Conservation (phyloP, 805 yeast species). For the Metahyphopichia silvanorum region DNA sequence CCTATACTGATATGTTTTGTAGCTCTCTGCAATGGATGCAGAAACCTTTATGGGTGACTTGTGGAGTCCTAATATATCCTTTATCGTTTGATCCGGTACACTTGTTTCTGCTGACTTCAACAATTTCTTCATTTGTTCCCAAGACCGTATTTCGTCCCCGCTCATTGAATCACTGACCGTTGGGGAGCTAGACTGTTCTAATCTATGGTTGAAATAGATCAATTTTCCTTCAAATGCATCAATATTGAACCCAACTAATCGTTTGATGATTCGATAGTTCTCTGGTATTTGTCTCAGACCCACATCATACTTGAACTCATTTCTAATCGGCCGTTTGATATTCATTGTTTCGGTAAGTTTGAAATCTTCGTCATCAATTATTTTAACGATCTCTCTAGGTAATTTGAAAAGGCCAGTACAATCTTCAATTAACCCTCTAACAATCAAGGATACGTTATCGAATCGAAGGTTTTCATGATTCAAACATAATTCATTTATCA, state of each 20-base stretch:
- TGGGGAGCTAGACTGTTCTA: conserved; percentile 1
- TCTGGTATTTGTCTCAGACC: conserved; percentile 8
- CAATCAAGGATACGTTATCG: not conserved
- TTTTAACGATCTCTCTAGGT: conserved; percentile 7
- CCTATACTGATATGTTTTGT: not conserved
- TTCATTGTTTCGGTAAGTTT: not conserved
- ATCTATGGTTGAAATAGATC: conserved; percentile 5
- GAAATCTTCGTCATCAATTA: not conserved
- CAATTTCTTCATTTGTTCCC: not conserved
- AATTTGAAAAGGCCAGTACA: conserved; percentile 7
- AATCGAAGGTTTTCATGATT: not conserved
- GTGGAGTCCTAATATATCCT: not conserved
- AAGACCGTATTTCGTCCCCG: not conserved
- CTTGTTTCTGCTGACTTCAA: no score
- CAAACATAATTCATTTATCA: conserved; percentile 3
- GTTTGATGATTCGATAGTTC: conserved; percentile 13
- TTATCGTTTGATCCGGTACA: not conserved
- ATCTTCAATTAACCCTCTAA: conserved; percentile 11
- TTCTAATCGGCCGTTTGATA: not conserved
- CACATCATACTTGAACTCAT: conserved; percentile 2
- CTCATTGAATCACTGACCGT: no score
- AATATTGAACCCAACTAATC: conserved; percentile 9
- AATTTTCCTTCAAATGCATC: conserved; percentile 12
- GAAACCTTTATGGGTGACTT: not conserved
- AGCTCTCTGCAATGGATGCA: not conserved